Evolutionary conservation across 768 basidiomycete species (phyloP), one percentile per base, ranked within the genome.

Genomic region (Termitomyces sp.): DNA sequence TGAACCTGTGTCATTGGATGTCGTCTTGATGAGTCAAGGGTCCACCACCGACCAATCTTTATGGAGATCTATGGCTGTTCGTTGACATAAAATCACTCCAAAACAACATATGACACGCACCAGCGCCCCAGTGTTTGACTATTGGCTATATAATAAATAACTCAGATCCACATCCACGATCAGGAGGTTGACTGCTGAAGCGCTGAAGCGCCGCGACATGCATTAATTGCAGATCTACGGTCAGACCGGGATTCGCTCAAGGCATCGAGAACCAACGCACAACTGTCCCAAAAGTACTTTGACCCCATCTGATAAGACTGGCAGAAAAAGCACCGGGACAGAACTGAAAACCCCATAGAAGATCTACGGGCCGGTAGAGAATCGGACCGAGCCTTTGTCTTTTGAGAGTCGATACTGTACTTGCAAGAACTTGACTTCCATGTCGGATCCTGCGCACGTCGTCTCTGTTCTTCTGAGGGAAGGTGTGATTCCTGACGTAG

Each of bases 401-500:
- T 27, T 46, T 27, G 27, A 27, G 6, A 7, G 15, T 3, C 7
- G 3, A 16, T 46, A 27, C 24, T 27, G 27, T 27, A 27, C 2
- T n/a, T 18, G 45, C 45, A 16, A 5, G 11, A 48, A 3, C 16
- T 33, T 49, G 30, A n/a, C 33, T 20, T 34, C 33, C 31, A 58
- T 58, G 52, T 41, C 34, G 34, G 39, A 33, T 7, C 20, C 44
- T 30, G 63, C 71, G 7, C 62, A 72, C 34, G 66, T 79, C 27
- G 61, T 70, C 18, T 36, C 67, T 44, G 66, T 73, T 3, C 75
- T 82, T 58, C 66, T 72, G 54, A 66, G 64, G 15, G 73, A 73
- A n/a, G 59, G 71, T 13, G 64, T 83, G 57, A 79, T 82, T 37
- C 79, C 79, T 11, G 79, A 80, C 57, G 74, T 81, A 2, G 67